These are phyloP conservation scores for Colletotrichum sp. DNA, from an alignment of 2,329 filamentous ascomycete genomes.

Conservation along the genomic window DNA sequence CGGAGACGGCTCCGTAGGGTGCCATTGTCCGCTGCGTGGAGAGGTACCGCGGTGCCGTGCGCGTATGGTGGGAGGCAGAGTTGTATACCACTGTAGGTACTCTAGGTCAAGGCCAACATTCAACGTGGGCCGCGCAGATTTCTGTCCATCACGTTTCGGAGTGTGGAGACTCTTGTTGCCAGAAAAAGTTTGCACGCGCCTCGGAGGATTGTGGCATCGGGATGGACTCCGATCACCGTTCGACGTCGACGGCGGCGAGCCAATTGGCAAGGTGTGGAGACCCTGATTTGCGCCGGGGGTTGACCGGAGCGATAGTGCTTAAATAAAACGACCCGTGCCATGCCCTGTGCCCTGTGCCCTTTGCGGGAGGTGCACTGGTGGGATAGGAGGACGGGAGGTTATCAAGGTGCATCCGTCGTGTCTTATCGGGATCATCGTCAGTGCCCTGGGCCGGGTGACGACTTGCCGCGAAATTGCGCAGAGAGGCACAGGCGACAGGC, in stretches of 20 bases:
- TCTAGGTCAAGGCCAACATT: background rate
- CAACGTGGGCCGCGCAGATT: background rate
- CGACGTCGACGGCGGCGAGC: background rate
- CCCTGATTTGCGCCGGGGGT: conserved; percentile 20
- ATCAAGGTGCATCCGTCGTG: background rate
- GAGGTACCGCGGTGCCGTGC: background rate
- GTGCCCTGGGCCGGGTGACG: background rate
- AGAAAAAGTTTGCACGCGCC: conserved; percentile 15
- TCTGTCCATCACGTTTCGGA: background rate
- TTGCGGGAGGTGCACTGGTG: background rate
- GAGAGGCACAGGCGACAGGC: too few species aligned
- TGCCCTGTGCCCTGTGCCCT: background rate
- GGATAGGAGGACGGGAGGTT: background rate
- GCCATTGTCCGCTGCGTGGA: background rate
- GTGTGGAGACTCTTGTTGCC: background rate
- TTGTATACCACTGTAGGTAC: background rate
- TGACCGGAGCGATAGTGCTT: conserved; percentile 9
- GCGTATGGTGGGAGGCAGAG: background rate
- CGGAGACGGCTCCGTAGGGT: background rate
- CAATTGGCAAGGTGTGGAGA: conserved; percentile 1
- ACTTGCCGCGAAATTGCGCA: background rate
- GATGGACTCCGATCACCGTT: conserved; percentile 10
- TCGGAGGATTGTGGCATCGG: conserved; percentile 15
- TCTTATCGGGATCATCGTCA: background rate
- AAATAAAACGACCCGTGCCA: background rate